Percentiles rank a stretch among this genome's conserved stretches.
phyloP scores from a whole-genome alignment of 257 asterid genomes.

The Solanum chiquidenum region DNA sequence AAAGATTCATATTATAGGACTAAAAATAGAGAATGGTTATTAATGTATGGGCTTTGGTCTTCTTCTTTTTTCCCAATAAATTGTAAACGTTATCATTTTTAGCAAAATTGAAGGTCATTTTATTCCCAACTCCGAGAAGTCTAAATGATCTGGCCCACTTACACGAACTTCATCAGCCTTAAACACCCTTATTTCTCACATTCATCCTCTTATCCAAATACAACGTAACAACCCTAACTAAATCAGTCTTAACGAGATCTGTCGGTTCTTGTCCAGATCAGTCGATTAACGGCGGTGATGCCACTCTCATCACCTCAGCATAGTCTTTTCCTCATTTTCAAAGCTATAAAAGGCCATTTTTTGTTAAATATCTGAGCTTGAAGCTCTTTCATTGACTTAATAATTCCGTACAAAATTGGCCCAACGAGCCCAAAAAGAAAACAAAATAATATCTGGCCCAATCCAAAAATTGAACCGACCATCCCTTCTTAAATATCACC shows the following conservation, averaged over 20 bases:
- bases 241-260: no score
- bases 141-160: background rate
- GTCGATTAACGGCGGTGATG: background rate
- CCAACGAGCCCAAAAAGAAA: background rate
- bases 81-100: background rate
- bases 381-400: no score
- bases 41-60: background rate
- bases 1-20: background rate
- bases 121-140: background rate
- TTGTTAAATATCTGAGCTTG: background rate
- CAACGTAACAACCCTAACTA: background rate
- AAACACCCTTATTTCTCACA: background rate
- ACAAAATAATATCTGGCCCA: background rate
- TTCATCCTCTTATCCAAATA: background rate
- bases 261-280: background rate
- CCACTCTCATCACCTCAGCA: background rate
- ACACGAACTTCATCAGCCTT: background rate
- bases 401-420: no score
- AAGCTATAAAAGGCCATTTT: background rate
- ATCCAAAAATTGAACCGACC: background rate
- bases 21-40: background rate
- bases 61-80: background rate
- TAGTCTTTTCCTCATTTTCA: background rate
- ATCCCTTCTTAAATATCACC: background rate
- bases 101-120: background rate